Evolutionary conservation across 2,329 filamentous ascomycete species (phyloP), one percentile per base, ranked within the genome.

Genomic region (Penicillium sp.): DNA sequence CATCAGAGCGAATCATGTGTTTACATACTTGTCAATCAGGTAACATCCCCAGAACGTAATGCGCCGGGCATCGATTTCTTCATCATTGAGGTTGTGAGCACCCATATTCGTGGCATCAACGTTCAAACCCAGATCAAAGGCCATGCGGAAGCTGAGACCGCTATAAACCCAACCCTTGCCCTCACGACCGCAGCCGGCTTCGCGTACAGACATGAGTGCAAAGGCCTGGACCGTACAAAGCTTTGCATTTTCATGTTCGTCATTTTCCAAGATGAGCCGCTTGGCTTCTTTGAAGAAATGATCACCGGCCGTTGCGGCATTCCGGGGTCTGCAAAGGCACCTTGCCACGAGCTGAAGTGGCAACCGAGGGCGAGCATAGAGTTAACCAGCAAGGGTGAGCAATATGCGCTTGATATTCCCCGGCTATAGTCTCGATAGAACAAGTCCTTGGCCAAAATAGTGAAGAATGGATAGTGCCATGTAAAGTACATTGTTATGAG

Each of bases 1-100:
- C 40, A 35, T 35, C 16, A 13, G 27, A 23, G 3, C 11, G 28
- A n/a, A 16, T 6, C n/a, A 40, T 32, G 11, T 16, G 11, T 16
- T 22, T 27, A 62, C 74, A 53, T 61, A 81, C 77, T 96, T 97
- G 73, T 98, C 93, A 66, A 97, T 95, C n/a, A 95, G 72, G 68
- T 93, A 97, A 66, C 90, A 96, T 6, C 93, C 93, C 93, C 93
- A 97, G 63, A 96, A 97, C 0, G 93, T 97, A 34, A 97, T 85
- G 43, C 87, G 79, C 31, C 93, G 78, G 2, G 89, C 90, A 69
- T 98, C 93, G 31, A 94, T 80, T 66, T 96, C 91, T 38, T 86
- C 79, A 47, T 95, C 88, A 50, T 83, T 82, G 55, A 91, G 77
- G 47, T 78, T 79, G n/a, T 73, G 75, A 6, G 72, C 70, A 6